Percentiles rank a stretch among this genome's conserved stretches.
Evolutionary conservation across 768 basidiomycete species (phyloP).

Genomic region (Tricholoma sp.): DNA sequence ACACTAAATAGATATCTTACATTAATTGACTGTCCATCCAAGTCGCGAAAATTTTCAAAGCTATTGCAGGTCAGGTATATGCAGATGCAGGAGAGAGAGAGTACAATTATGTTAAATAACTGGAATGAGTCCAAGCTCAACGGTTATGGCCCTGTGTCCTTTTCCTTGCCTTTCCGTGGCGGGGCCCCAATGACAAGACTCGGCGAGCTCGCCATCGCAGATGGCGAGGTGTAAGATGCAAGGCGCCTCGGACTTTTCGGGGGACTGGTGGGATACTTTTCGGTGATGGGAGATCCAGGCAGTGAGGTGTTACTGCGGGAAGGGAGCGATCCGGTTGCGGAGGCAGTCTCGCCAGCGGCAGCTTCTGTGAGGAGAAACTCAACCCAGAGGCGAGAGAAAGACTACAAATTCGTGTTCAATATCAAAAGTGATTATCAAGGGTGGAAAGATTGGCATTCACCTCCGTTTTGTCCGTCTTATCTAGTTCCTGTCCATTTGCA

Average conservation of each 20-base stretch:
- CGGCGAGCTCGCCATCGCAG: slow-evolving; percentile 31
- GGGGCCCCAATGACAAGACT: slow-evolving; percentile 20
- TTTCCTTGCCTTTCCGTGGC: slow-evolving; percentile 28
- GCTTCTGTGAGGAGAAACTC: slow-evolving; percentile 97
- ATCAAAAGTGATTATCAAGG: neutral
- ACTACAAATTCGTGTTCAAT: slow-evolving; percentile 47
- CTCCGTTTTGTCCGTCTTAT: slow-evolving; percentile 83
- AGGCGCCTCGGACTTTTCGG: slow-evolving; percentile 22
- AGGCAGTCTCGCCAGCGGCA: slow-evolving; percentile 34
- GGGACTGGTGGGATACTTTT: slow-evolving; percentile 12
- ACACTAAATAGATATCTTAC: neutral
- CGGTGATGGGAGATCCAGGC: slow-evolving; percentile 27
- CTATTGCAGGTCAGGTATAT: neutral
- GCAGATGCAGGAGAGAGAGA: neutral
- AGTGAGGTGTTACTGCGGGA: slow-evolving; percentile 27
- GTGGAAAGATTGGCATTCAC: slow-evolving; percentile 31
- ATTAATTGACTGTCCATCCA: neutral
- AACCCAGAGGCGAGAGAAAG: slow-evolving; percentile 96
- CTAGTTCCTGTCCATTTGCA: slow-evolving; percentile 50
- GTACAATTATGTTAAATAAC: neutral
- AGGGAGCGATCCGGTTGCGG: slow-evolving; percentile 16
- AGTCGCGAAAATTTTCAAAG: neutral
- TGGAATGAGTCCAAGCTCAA: neutral
- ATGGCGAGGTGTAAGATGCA: slow-evolving; percentile 22
- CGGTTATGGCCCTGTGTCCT: slow-evolving; percentile 7